These are phyloP conservation scores for Talaromyces sp. DNA, from an alignment of 2,329 filamentous ascomycete species.

Conservation along the genomic window DNA sequence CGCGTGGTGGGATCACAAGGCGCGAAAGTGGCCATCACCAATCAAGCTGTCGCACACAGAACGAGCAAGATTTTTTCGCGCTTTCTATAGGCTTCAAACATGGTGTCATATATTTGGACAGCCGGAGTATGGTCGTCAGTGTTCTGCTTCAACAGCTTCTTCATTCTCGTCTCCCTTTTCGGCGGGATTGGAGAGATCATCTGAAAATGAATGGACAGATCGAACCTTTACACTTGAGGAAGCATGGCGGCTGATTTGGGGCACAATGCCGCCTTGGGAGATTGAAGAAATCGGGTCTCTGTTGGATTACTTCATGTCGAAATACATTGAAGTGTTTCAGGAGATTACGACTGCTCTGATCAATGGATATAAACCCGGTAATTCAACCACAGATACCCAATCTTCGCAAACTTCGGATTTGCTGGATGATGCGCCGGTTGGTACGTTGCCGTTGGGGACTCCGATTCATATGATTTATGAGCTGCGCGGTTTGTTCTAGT, in stretches of 20 bases:
- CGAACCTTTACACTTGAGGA: constrained; percentile 11
- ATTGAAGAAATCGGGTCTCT: constrained; percentile 23
- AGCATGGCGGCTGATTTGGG: constrained; percentile 21
- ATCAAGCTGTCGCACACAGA: constrained; percentile 17
- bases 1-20: background rate
- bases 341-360: background rate
- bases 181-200: background rate
- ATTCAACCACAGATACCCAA: background rate
- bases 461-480: background rate
- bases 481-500: background rate
- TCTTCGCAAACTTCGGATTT: background rate
- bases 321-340: constrained; percentile 4
- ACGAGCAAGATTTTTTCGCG: constrained; percentile 18
- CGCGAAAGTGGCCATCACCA: background rate
- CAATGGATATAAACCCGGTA: background rate
- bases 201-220: constrained; percentile 3
- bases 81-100: constrained; percentile 22
- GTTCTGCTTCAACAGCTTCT: background rate
- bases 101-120: constrained; percentile 19
- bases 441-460: background rate
- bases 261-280: constrained; percentile 24
- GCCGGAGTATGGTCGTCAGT: background rate
- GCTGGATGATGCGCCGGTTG: background rate
- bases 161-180: background rate
- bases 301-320: constrained; percentile 15